These are phyloP conservation scores for Grammothele lineata DNA, from an alignment of 768 basidiomycete species.

Conservation along the genomic window DNA sequence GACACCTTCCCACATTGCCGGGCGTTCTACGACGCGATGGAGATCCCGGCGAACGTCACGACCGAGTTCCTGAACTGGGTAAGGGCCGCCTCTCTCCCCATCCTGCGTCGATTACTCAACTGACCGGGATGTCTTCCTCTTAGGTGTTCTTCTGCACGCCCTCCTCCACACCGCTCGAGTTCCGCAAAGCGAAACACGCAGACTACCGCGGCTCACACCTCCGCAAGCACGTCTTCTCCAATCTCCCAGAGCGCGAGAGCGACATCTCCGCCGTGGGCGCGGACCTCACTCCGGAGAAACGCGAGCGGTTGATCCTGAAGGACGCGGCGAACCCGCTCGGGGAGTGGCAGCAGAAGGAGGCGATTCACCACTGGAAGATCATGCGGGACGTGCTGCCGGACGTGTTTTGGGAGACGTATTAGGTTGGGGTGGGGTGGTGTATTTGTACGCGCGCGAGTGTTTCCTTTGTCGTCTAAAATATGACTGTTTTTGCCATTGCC, in stretches of 20 bases:
- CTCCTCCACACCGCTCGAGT: slow-evolving; percentile 47
- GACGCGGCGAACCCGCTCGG: slow-evolving; percentile 62
- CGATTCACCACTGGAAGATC: slow-evolving; percentile 75
- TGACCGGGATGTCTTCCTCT: background rate
- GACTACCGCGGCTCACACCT: slow-evolving; percentile 71
- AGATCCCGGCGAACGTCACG: slow-evolving; percentile 25
- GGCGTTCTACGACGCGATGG: slow-evolving; percentile 71
- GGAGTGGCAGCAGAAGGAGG: slow-evolving; percentile 60
- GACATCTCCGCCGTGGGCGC: slow-evolving; percentile 30
- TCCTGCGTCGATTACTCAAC: slow-evolving; percentile 16
- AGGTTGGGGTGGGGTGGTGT: no score
- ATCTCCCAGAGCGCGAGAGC: slow-evolving; percentile 51
- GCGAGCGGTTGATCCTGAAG: slow-evolving; percentile 49
- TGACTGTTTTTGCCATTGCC: no score
- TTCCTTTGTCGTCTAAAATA: no score
- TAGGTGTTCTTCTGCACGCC: slow-evolving; percentile 84
- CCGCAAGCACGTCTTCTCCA: slow-evolving; percentile 54
- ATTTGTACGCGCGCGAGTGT: no score
- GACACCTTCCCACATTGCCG: slow-evolving; percentile 75
- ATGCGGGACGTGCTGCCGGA: slow-evolving; percentile 78
- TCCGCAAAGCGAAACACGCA: slow-evolving; percentile 47
- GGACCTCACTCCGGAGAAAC: slow-evolving; percentile 29
- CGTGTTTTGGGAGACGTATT: slow-evolving; percentile 77
- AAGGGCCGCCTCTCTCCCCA: no score
- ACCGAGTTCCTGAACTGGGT: slow-evolving; percentile 76